A percentile compares a stretch with the other conserved stretches of the same genome.
These are phyloP conservation scores for Diaporthe sp. DNA, from an alignment of 2,329 filamentous ascomycete species.

Conservation along the genomic window DNA sequence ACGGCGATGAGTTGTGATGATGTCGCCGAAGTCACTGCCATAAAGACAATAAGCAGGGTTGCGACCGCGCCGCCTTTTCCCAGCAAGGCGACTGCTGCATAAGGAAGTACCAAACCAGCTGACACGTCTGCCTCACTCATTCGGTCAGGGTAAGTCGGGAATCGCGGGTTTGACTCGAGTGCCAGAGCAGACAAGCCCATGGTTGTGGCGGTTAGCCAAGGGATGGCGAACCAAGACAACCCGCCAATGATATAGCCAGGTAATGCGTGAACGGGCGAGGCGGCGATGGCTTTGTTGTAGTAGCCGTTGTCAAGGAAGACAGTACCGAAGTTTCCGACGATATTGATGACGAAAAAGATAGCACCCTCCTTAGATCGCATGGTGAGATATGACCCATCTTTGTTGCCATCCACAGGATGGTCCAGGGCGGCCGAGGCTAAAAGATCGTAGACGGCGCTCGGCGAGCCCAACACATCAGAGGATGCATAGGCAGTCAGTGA, in stretches of 20 bases:
- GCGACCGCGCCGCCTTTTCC: constrained; percentile 85
- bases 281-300: constrained; percentile 94
- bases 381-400: constrained; percentile 85
- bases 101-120: constrained; percentile 86
- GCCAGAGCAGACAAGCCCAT: constrained; percentile 87
- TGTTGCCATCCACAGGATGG: constrained; percentile 85
- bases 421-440: constrained; percentile 74
- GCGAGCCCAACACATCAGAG: constrained; percentile 78
- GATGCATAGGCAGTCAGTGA: constrained; percentile 85
- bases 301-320: constrained; percentile 85
- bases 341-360: constrained; percentile 91
- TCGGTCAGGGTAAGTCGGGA: constrained; percentile 79
- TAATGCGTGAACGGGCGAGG: constrained; percentile 85
- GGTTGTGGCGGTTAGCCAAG: constrained; percentile 89
- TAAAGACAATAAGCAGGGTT: constrained; percentile 85
- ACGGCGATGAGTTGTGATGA: constrained; percentile 89
- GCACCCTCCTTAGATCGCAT: constrained; percentile 86
- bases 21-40: constrained; percentile 89
- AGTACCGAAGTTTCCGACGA: constrained; percentile 85
- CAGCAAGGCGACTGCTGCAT: constrained; percentile 85
- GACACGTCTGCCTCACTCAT: constrained; percentile 81
- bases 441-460: constrained; percentile 81
- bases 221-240: constrained; percentile 92
- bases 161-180: constrained; percentile 78
- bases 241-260: constrained; percentile 91